Evolutionary conservation across 345 rosid genomes (phyloP), one percentile per base, ranked within the genome.

Genomic region (Microthlaspi erraticum): DNA sequence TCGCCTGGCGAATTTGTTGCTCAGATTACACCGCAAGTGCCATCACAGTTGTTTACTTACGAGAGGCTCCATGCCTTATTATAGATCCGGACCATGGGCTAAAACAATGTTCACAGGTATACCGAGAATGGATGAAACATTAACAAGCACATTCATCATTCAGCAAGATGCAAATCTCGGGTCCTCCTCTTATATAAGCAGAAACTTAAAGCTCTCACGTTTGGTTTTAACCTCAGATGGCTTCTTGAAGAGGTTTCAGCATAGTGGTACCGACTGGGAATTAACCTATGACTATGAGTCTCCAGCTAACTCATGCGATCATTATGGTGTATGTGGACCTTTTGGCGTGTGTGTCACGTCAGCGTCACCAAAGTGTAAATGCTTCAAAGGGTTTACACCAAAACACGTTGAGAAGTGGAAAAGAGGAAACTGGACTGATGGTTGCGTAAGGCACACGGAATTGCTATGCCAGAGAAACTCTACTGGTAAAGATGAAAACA

Each of bases 1-100:
- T 81, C 87, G 0, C 54, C 70, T 3, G 87, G 87, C 5, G 61
- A 80, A 9, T 77, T 39, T 54, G 17, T 64, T 6, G n/a, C 32
- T 17, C 34, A 8, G 33, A n/a, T 80, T 0, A 74, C 77, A 14
- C 48, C 56, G 2, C 64, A 26, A 65, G 82, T 75, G 10, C 78
- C 79, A 39, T 81, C 83, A 5, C 79, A 84, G 26, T 4, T 9
- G 9, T 16, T 62, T 55, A 48, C 68, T n/a, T 41, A 5, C 12
- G n/a, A n/a, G n/a, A n/a, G n/a, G n/a, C n/a, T n/a, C n/a, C n/a
- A n/a, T n/a, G n/a, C n/a, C n/a, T n/a, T n/a, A n/a, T n/a, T n/a
- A n/a, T n/a, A 66, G 83, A 31, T 70, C 12, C 0, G 82, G 86
- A 2, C 74, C 81, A 5, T 82, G 84, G 81, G 38, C 64, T 51